Conservation (phyloP, 2,329 filamentous ascomycete genomes). For the Ceratocystis diversiconidia region DNA sequence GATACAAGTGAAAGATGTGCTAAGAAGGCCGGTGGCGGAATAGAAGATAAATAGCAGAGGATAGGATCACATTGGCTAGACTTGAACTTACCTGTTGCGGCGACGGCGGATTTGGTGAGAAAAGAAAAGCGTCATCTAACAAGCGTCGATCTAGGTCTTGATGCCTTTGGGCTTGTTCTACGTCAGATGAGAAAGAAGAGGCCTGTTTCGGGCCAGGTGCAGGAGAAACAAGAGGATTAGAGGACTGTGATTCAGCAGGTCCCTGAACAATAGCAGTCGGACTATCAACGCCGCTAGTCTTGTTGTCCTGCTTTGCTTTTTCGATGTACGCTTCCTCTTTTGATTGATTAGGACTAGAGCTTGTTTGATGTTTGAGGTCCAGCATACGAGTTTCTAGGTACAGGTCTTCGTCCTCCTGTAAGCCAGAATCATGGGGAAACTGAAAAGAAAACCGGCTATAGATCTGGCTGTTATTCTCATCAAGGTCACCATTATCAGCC, state of each 20-base stretch:
- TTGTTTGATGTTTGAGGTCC: not conserved
- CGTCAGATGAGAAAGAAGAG: not conserved
- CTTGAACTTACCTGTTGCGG: not conserved
- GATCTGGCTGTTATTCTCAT: not conserved
- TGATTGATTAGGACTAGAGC: not conserved
- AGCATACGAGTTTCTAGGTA: not conserved
- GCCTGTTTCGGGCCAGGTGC: not conserved
- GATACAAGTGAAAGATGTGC: not conserved
- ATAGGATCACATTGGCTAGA: not conserved
- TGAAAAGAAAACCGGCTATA: not conserved
- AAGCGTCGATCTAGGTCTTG: not conserved
- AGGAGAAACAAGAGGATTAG: slow-evolving; percentile 1
- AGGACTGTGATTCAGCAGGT: not conserved
- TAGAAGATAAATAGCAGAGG: not conserved
- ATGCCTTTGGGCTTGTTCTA: not conserved
- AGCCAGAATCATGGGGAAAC: not conserved
- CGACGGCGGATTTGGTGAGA: not conserved
- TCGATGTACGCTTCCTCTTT: not conserved
- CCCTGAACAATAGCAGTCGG: not conserved
- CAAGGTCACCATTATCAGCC: not conserved
- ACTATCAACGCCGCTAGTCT: not conserved
- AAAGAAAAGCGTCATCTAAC: not conserved
- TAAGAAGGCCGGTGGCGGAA: not conserved
- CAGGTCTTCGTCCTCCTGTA: not conserved
- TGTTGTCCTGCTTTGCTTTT: not conserved